Conservation (phyloP, 2,329 filamentous ascomycete species). For the Hypomyces rosellus region DNA sequence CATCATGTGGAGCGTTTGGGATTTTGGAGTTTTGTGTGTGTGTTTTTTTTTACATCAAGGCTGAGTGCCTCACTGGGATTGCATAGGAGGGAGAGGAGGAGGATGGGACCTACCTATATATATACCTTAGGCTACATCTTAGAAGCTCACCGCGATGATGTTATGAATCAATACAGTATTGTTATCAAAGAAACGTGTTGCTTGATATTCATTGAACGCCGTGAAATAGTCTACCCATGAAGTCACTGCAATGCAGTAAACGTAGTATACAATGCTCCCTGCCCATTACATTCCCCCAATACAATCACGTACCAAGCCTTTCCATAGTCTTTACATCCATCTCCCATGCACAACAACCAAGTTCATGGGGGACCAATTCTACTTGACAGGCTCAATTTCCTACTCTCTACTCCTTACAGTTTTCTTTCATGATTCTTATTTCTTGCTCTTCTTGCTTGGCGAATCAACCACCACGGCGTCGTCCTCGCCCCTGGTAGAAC, state of each 20-base stretch:
- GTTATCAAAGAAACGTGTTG: not conserved
- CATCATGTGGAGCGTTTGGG: slow-evolving; percentile 2
- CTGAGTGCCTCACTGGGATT: slow-evolving; percentile 5
- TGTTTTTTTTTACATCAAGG: slow-evolving; percentile 3
- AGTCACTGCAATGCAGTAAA: no score
- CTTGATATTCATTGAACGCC: not conserved
- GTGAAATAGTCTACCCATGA: no score
- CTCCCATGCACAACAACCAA: not conserved
- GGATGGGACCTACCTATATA: not conserved
- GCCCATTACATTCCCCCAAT: no score
- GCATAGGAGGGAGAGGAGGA: slow-evolving; percentile 10
- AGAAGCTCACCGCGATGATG: slow-evolving; percentile 6
- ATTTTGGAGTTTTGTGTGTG: slow-evolving; percentile 4
- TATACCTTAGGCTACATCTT: not conserved
- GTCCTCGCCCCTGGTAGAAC: slow-evolving; percentile 33
- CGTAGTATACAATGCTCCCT: no score
- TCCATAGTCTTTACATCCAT: no score
- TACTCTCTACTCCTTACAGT: not conserved
- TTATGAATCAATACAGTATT: not conserved
- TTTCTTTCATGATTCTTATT: not conserved
- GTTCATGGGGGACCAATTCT: not conserved
- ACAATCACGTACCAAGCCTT: no score
- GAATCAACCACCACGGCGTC: slow-evolving; percentile 67
- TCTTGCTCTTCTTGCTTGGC: slow-evolving; percentile 7
- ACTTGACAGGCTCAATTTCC: not conserved